phyloP scores from a whole-genome alignment of 306 rosid species.

The Crotalaria pallida region DNA sequence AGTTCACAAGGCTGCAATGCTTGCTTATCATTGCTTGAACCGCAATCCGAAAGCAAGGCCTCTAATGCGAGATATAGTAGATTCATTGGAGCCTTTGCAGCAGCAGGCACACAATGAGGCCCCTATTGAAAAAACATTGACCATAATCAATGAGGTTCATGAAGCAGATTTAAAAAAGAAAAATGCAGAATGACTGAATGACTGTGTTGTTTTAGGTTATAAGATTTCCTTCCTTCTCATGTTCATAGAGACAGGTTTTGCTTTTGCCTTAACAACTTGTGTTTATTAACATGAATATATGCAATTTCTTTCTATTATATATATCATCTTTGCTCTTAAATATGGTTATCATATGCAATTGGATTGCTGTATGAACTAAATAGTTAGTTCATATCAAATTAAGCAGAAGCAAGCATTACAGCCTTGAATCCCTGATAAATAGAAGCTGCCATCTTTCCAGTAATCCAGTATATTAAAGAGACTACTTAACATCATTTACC shows the following conservation, averaged over 20 bases:
- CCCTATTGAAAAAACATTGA: conserved; percentile 42
- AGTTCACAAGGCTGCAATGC: conserved; percentile 83
- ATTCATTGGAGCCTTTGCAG: conserved; percentile 91
- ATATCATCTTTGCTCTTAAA: not conserved
- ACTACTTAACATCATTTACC: no score
- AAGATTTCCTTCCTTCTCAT: conserved; percentile 9
- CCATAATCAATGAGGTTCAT: conserved; percentile 47
- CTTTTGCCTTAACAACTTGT: conserved; percentile 28
- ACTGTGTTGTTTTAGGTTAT: not conserved
- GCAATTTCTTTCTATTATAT: conserved; percentile 12
- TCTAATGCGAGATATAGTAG: conserved; percentile 89
- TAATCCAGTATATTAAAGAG: no score
- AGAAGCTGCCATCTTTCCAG: no score
- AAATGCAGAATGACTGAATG: conserved; percentile 27
- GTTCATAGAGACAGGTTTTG: conserved; percentile 15
- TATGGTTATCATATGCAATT: conserved; percentile 25
- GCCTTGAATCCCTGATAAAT: no score
- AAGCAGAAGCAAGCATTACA: not conserved
- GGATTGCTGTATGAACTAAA: conserved; percentile 23
- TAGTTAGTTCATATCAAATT: conserved; percentile 17
- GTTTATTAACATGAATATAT: conserved; percentile 22
- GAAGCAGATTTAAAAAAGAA: conserved; percentile 37
- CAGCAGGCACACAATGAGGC: conserved; percentile 38
- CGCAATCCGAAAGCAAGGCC: conserved; percentile 97
- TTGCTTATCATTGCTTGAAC: conserved; percentile 90